Evolutionary conservation across 805 yeast species (phyloP), one percentile per base, ranked within the genome.

Genomic region (Candida methanosorbosa): DNA sequence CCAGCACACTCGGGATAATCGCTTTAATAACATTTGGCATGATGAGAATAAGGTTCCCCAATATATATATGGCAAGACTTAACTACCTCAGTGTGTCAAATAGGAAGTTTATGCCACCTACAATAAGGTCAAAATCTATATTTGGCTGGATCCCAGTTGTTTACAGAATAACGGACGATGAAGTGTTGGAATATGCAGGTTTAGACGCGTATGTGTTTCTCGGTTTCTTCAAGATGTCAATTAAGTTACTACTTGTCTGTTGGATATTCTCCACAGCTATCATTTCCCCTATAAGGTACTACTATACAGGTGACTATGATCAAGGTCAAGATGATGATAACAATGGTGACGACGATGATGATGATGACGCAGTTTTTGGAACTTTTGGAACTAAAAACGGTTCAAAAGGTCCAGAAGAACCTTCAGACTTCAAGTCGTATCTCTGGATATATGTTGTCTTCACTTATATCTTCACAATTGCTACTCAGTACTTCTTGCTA

Each of bases 121-220:
- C 56, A 22, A 61, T 84, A 15, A 78, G 83, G 5, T 44, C 61
- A 30, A 55, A 54, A 26, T 67, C 84, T 3, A 52, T 82, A 11
- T 81, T 87, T 46, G 87, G 88, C 2, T 90, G 97, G 97, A 66
- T 88, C 8, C 72, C 78, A 0, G 72, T 76, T 0, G 60, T 90
- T 12, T 72, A 72, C 50, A 56, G 57, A 11, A 76, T 88, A 15
- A 64, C 69, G 18, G 97, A 90, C 45, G 66, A 72, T 13, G 87
- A 86, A 38, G 72, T 92, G 2, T 66, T 90, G 33, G 90, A 86
- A 40, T 81, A 79, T 49, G 95, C 97, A 3, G 98, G 98, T 0
- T 59, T 90, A 29, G 98, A 90, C 60, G 97, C 97, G 1, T 87
- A 73, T 59, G 97, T 92, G 32, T 90, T 84, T 50, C 59, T 90